Base-by-base conservation (phyloP, 2,329 filamentous ascomycete species). In the Lecanicillium sp. region DNA sequence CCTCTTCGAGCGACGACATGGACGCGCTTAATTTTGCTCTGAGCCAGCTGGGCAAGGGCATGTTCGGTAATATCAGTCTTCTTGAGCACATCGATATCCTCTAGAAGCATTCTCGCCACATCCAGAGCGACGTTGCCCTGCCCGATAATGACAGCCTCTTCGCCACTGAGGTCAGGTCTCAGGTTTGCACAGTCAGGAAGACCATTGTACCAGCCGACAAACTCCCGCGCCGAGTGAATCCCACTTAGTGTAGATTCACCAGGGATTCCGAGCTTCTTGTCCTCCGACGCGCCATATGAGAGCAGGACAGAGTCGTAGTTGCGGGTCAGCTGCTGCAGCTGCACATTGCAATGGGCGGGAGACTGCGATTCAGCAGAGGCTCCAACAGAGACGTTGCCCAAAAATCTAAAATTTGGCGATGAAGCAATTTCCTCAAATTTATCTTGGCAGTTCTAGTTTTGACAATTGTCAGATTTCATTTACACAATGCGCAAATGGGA, bases 201-300 rank as follows among this genome's bases (percentile, higher is more conserved):
- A 3, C 92, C 92, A 59, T 98, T 98, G 61, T 98, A 98, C 92
- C 92, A 98, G 14, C 89, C 92, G 2, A 98, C 92, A 57, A 97
- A 96, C 29, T 88, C 83, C 19, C 92, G 78, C 3, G 92, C 92
- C 7, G 89, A 95, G 56, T 88, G 83, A 14, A 97, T 79, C 3
- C 86, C 87, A 18, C 71, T 68, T 6, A 92, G 64, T 5, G 63
- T 59, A 4, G 81, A 72, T 54, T 98, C 92, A 8, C 90, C 89
- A 0, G 84, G 79, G 27, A 98, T 79, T 0, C 77, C 81, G 1
- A 98, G 70, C 40, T 74, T 79, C 46, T 79, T 81, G 58, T 98
- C 92, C 55, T 84, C 77, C 1, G 87, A 84, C 3, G 92, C 90
- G 12, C 92, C 92, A 51, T 98, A 98, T 0, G 92, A 81, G 59